phyloP scores from a whole-genome alignment of 371 early-diverging fungal species.

The Haplosporangium sp. region DNA sequence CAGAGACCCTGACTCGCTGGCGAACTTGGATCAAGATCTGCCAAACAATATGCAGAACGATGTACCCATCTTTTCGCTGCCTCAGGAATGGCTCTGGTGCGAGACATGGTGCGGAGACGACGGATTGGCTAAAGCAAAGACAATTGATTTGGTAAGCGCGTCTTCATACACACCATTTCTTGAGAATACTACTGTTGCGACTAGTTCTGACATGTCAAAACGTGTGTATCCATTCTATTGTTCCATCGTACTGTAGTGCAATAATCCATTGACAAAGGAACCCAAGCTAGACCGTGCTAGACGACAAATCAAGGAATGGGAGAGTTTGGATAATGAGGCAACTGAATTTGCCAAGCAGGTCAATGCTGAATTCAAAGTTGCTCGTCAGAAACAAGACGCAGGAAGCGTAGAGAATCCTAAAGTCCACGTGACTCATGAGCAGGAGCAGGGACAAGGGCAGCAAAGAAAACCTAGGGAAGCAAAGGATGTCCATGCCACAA shows the following conservation, averaged over 20 bases:
- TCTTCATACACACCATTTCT: background rate
- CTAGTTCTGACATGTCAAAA: background rate
- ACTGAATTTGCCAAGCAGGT: conserved; percentile 59
- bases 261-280: conserved; percentile 97
- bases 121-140: conserved; percentile 85
- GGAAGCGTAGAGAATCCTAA: background rate
- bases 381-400: conserved; percentile 22
- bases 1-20: conserved; percentile 88
- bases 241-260: conserved; percentile 71
- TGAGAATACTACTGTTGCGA: background rate
- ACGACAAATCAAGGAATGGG: conserved; percentile 95
- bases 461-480: background rate
- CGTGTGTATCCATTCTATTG: background rate
- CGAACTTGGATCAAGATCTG: conserved; percentile 97
- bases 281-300: conserved; percentile 94
- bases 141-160: conserved; percentile 89
- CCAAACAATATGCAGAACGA: conserved; percentile 95
- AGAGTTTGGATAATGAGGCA: conserved; percentile 74
- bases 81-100: conserved; percentile 97
- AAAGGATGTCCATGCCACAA: conserved; percentile 19
- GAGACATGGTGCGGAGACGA: conserved; percentile 97
- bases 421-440: background rate
- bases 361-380: conserved; percentile 30
- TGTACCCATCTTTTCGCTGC: conserved; percentile 92
- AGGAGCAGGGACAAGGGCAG: conserved; percentile 4